Base-by-base conservation (phyloP, 176 grass and related monocot species). In the Eremochloa ophiuroides region DNA sequence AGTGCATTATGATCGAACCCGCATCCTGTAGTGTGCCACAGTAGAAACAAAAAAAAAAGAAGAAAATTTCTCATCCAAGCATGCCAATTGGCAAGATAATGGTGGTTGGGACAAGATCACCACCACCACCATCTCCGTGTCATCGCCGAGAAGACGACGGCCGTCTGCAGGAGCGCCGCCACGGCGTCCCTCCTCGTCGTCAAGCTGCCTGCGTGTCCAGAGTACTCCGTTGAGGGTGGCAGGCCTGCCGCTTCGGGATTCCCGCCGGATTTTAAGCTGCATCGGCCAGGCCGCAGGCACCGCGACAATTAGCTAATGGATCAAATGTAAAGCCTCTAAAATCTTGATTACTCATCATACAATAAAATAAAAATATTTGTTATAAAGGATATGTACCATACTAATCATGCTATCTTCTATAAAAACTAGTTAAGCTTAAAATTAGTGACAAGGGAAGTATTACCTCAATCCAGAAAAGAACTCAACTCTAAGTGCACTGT, bases 181-280 rank as follows among this genome's bases (percentile, higher is more conserved):
- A 27, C 14, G 0, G 55, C 55, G 66, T 16, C 56, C 22, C 4
- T 22, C 13, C 20, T 10, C 22, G 4, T 7, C 18, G 8, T 8
- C 42, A 42, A 16, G 1, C 33, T 8, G 2, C 18, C 9, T 7
- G 31, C 31, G 2, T 62, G 0, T 26, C 67, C 83, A 0, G 74
- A 83, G 83, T 75, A 89, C 59, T 29, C 37, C 83, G 83, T 79
- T 29, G 71, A 70, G 26, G 67, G 10, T 17, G 63, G 83, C n/a
- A 82, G 4, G 6, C 44, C 82, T 3, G 40, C 82, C 10, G 86
- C 78, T 62, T 85, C 38, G 8, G 82, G 82, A 59, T 88, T 91
- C 42, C 53, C 62, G n/a, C 76, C 64, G 15, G 86, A 73, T 88
- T 41, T 85, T 58, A 82, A 67, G 23, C 80, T 90, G 71, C 75